Base-by-base conservation (phyloP, 202 grass and related monocot genomes). In the Panicum virgatum region DNA sequence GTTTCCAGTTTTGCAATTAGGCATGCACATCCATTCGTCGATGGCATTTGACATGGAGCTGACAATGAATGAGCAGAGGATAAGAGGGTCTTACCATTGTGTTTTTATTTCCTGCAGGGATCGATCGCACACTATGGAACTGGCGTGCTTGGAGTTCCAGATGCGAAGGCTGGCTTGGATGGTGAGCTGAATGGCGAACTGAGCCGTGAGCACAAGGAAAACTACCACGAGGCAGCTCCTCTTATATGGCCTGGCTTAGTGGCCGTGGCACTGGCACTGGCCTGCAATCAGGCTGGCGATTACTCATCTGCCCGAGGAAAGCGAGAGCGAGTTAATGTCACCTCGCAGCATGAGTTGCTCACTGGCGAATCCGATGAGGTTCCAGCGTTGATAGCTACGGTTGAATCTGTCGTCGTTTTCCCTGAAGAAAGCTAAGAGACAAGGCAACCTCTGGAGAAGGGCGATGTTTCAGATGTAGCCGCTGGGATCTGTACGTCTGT, bases 71-170 rank as follows among this genome's bases (percentile, higher is more conserved):
- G 23, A 56, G 45, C n/a, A n/a, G 30, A 62, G 43, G 20, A 12
- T 27, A 72, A 64, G 19, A 51, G 16, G 37, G 11, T 4, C 23
- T 73, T 65, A 80, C 84, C 47, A 53, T 66, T 66, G n/a, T 34
- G n/a, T 26, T 40, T 56, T 75, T 42, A 14, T 42, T 26, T 47
- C 20, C 11, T 86, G 60, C 60, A 67, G 69, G 67, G 20, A n/a
- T 36, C 25, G 25, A 29, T 29, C 63, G 39, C 40, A 44, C 5
- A 30, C 7, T 13, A 47, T 38, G 39, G 2, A 37, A 34, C n/a
- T 5, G 3, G 16, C 20, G 4, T n/a, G 27, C 30, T 46, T 37
- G 27, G 43, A 19, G 67, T 58, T 29, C 29, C 34, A 57, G 30
- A 39, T 7, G n/a, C 0, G 30, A 51, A 54, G 26, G 45, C 13